Base-by-base conservation (phyloP, 2,329 filamentous ascomycete genomes). In the Penicillium brasilianum region DNA sequence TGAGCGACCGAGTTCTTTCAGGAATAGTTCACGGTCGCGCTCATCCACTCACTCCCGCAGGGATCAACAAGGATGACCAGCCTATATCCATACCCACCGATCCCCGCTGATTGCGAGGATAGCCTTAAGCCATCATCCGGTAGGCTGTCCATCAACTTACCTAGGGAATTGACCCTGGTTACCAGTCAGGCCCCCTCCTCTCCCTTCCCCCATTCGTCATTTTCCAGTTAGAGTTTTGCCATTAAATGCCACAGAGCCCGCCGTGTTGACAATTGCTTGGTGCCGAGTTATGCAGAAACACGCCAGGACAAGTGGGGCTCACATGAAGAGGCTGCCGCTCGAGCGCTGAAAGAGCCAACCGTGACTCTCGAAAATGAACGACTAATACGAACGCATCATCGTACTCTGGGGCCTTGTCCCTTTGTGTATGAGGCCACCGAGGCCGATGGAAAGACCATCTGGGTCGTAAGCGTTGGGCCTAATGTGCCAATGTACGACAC, bases 31-130 rank as follows among this genome's bases (percentile, higher is more conserved):
- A 8, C 39, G 32, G 25, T 22, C 34, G 54, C 44, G 57, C 20
- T 37, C 36, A 46, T 37, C 37, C 54, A 52, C 37, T 48, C 25
- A 9, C n/a, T 48, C 20, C 14, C 30, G 44, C 44, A 5, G 44
- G 44, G 25, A 30, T 30, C 59, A 62, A 62, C 30, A 30, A 44
- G 46, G 20, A 63, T 65, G 56, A 32, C 44, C 18, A 48, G 44
- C 14, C 34, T 50, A 16, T 66, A 66, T 36, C 46, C 57, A 51
- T 66, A 63, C 49, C 63, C 63, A 9, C 58, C 57, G 37, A 63
- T 63, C 39, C 59, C 63, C 46, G 50, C 49, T 28, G 54, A 61
- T 18, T 61, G 51, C 41, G 56, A 61, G 50, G 63, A 66, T 52
- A 59, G 49, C 39, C 48, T 49, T 22, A 49, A 61, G 22, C 58